These are phyloP conservation scores for Panicum miliaceum DNA, from an alignment of 176 grass and related monocot species.

Conservation along the genomic window DNA sequence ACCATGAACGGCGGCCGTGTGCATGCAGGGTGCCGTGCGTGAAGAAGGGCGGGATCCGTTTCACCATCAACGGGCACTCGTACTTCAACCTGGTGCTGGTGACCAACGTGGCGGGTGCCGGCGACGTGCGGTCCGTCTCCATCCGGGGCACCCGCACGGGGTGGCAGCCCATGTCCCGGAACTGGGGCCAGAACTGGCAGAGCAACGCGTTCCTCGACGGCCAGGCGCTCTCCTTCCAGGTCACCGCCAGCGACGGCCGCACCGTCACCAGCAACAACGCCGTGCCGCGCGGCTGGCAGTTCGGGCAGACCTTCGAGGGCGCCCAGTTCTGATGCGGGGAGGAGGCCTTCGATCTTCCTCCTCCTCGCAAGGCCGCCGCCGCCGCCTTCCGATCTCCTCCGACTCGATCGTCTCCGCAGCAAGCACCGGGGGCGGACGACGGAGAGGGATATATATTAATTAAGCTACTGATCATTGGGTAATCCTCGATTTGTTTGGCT, in stretches of 20 bases:
- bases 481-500: conserved; percentile 14
- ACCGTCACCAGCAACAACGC: conserved; percentile 54
- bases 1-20: too few relatives aligned
- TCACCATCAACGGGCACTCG: conserved; percentile 66
- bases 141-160: conserved; percentile 53
- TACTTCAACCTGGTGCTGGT: conserved; percentile 75
- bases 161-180: conserved; percentile 68
- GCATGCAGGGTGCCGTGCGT: conserved; percentile 61
- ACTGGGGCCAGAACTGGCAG: conserved; percentile 81
- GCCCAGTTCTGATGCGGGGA: conserved; percentile 42
- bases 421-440: neutral
- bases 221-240: conserved; percentile 64
- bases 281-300: conserved; percentile 49
- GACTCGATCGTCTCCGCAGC: neutral
- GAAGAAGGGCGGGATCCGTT: conserved; percentile 68
- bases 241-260: conserved; percentile 63
- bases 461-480: neutral
- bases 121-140: conserved; percentile 46
- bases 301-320: conserved; percentile 61
- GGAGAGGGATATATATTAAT: neutral
- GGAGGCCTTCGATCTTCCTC: too few relatives aligned
- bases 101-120: conserved; percentile 61
- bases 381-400: neutral
- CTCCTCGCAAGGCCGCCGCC: too few relatives aligned
- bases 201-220: conserved; percentile 55